These are phyloP conservation scores for Centaurea solstitialis DNA, from an alignment of 129 eudicot species.

Conservation along the genomic window DNA sequence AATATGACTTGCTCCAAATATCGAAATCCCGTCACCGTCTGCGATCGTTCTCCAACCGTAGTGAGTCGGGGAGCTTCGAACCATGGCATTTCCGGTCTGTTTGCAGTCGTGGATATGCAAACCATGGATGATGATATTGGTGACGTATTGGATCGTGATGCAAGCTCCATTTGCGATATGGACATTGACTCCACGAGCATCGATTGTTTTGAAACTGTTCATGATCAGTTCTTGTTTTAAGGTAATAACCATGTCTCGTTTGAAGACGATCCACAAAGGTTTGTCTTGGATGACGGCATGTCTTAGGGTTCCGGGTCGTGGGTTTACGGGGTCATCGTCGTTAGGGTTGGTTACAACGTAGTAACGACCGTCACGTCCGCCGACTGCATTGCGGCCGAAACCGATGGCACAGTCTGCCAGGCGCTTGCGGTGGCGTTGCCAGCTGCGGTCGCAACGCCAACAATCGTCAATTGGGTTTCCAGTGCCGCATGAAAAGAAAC, in stretches of 20 bases:
- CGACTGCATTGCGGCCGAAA: slow-evolving; percentile 80
- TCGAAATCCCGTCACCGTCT: slow-evolving; percentile 79
- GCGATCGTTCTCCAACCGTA: slow-evolving; percentile 82
- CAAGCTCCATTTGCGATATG: slow-evolving; percentile 85
- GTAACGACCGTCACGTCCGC: slow-evolving; percentile 82
- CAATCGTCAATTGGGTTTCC: slow-evolving; percentile 93
- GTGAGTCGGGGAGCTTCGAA: slow-evolving; percentile 74
- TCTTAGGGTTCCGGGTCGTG: slow-evolving; percentile 80
- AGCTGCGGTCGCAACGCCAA: slow-evolving; percentile 78
- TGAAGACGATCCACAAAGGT: slow-evolving; percentile 85
- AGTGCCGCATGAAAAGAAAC: slow-evolving; percentile 82
- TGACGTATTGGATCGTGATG: slow-evolving; percentile 71
- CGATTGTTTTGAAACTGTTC: slow-evolving; percentile 95
- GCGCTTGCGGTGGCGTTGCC: slow-evolving; percentile 67
- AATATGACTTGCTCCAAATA: slow-evolving; percentile 77
- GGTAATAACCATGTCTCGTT: slow-evolving; percentile 79
- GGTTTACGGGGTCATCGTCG: slow-evolving; percentile 74
- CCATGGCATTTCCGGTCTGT: slow-evolving; percentile 83
- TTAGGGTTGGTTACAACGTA: slow-evolving; percentile 64
- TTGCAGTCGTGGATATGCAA: slow-evolving; percentile 76
- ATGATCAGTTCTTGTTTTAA: slow-evolving; percentile 83
- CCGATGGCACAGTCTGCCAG: slow-evolving; percentile 88
- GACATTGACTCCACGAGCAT: slow-evolving; percentile 78
- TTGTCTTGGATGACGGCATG: slow-evolving; percentile 84
- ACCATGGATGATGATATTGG: slow-evolving; percentile 83